phyloP scores from a whole-genome alignment of 164 flowering plant genomes.

The Pachysandra terminalis region DNA sequence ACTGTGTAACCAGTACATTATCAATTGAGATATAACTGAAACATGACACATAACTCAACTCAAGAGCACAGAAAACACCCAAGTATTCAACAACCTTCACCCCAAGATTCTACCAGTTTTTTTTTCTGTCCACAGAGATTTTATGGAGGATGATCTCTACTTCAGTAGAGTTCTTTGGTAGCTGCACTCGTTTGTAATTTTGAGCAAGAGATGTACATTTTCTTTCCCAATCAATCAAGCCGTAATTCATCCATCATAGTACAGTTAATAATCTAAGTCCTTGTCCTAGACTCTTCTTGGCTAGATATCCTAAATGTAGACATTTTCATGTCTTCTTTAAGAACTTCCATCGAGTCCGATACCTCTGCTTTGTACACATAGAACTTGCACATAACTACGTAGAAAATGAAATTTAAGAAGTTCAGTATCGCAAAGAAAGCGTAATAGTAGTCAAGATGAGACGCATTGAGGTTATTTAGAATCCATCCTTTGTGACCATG shows the following conservation, averaged over 20 bases:
- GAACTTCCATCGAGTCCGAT: conserved; percentile 50
- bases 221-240: no score
- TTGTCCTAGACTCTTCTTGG: not conserved
- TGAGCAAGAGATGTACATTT: no score
- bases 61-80: not conserved
- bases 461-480: conserved; percentile 56
- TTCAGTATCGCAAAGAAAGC: conserved; percentile 51
- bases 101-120: not conserved
- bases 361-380: conserved; percentile 67
- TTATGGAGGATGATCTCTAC: not conserved
- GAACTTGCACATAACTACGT: conserved; percentile 35
- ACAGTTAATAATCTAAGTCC: not conserved
- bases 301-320: not conserved
- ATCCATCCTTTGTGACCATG: conserved; percentile 60
- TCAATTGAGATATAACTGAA: not conserved
- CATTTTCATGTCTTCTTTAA: conserved; percentile 30
- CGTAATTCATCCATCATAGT: not conserved
- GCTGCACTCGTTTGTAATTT: not conserved
- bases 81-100: not conserved
- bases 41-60: not conserved
- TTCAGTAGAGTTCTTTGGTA: no score
- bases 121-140: not conserved
- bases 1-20: not conserved
- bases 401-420: conserved; percentile 46
- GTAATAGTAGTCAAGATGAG: conserved; percentile 62